phyloP scores from a whole-genome alignment of 257 asterid genomes.

The Lycium barbarum region DNA sequence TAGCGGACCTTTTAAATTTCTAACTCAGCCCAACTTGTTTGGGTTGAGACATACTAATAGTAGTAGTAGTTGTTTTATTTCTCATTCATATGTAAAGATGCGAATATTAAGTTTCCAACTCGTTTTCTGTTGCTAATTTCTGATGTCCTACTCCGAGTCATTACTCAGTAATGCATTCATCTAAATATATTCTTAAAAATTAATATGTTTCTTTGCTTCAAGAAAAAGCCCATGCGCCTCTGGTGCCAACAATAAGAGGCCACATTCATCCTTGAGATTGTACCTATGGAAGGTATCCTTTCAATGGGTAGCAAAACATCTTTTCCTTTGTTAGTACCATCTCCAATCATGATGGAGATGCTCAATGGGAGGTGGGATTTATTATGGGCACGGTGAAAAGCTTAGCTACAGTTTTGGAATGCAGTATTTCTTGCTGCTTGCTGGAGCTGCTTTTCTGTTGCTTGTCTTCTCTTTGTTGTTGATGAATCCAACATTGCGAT shows the following conservation, averaged over 20 bases:
- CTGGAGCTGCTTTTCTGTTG: background rate
- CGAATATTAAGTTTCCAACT: background rate
- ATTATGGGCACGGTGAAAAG: background rate
- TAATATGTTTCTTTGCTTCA: conserved; percentile 14
- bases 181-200: background rate
- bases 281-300: conserved; percentile 5
- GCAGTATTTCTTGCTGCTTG: background rate
- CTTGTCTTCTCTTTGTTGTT: background rate
- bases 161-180: background rate
- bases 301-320: conserved; percentile 8
- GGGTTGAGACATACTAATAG: conserved; percentile 1
- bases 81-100: conserved; percentile 15
- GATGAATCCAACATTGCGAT: background rate
- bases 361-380: background rate
- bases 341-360: background rate
- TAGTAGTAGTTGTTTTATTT: conserved; percentile 13
- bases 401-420: background rate
- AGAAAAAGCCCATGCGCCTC: conserved; percentile 5
- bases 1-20: background rate
- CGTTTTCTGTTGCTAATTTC: conserved; percentile 15
- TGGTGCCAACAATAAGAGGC: background rate
- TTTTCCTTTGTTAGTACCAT: background rate
- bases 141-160: background rate
- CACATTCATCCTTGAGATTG: background rate
- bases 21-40: background rate